Percentiles rank a stretch among this genome's conserved stretches.
These are phyloP conservation scores for Saccharomyces hybrid DNA, from an alignment of 1,139 yeast genomes.

Conservation along the genomic window DNA sequence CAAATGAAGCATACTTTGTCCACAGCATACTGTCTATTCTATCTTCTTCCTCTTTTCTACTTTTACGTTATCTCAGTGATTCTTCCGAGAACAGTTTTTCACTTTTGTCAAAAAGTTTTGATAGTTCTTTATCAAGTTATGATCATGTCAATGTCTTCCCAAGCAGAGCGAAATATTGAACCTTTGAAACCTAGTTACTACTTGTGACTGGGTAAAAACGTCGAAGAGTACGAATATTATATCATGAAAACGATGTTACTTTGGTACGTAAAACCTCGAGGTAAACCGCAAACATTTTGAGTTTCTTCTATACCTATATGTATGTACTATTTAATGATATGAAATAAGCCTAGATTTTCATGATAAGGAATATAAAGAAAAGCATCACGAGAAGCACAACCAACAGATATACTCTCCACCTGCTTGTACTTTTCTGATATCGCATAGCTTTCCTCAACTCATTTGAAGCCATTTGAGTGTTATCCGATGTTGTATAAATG, in stretches of 20 bases:
- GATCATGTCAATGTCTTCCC: neutral
- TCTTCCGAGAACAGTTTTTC: neutral
- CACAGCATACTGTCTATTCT: neutral
- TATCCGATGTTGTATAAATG: conserved; percentile 57
- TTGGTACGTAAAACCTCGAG: neutral
- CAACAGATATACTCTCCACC: conserved; percentile 66
- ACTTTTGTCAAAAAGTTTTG: neutral
- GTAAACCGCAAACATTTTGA: neutral
- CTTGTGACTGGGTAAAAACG: too few species aligned
- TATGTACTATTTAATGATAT: neutral
- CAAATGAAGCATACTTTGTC: neutral
- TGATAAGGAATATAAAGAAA: conserved; percentile 40
- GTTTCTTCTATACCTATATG: neutral
- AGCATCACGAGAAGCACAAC: conserved; percentile 50
- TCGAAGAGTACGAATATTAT: too few species aligned
- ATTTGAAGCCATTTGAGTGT: conserved; percentile 61
- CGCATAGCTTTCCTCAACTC: conserved; percentile 72
- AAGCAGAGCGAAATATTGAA: too few species aligned
- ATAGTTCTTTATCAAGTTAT: neutral
- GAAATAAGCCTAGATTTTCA: conserved; percentile 13
- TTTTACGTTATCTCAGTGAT: too few species aligned
- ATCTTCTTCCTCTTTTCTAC: neutral
- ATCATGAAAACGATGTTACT: neutral
- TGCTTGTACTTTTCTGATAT: conserved; percentile 67
- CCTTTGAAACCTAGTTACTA: too few species aligned